phyloP scores from a whole-genome alignment of 2,329 filamentous ascomycete genomes.

The Phyllosticta citribraziliensis region DNA sequence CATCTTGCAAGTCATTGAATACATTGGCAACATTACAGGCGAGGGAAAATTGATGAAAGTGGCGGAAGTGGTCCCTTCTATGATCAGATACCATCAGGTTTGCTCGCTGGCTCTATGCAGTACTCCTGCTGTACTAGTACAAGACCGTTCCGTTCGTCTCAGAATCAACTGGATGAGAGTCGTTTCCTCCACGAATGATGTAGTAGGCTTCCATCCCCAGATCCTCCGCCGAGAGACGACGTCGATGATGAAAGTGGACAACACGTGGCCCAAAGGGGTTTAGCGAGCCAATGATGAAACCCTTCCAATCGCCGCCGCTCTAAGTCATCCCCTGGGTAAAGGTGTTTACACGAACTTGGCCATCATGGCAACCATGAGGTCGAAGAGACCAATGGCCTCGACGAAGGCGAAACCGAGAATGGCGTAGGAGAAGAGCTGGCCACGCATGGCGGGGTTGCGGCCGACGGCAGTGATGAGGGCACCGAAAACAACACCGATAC shows the following conservation, averaged over 20 bases:
- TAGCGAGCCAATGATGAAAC: background rate
- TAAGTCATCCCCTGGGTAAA: slow-evolving; percentile 5
- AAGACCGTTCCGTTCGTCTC: slow-evolving; percentile 8
- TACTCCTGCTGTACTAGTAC: slow-evolving; percentile 8
- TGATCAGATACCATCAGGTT: slow-evolving; percentile 10
- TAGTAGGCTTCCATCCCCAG: slow-evolving; percentile 4
- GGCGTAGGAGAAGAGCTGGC: slow-evolving; percentile 92
- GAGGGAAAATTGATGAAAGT: slow-evolving; percentile 6
- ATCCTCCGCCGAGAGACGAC: background rate
- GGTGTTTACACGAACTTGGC: slow-evolving; percentile 12
- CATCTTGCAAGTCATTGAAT: slow-evolving; percentile 5
- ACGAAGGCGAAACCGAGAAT: slow-evolving; percentile 94
- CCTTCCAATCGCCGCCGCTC: background rate
- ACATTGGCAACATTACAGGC: slow-evolving; percentile 5
- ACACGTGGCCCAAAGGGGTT: slow-evolving; percentile 7
- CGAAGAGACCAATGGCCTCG: slow-evolving; percentile 67
- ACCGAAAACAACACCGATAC: slow-evolving; percentile 92
- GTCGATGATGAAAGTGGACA: background rate
- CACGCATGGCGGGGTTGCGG: slow-evolving; percentile 89
- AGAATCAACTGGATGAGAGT: background rate
- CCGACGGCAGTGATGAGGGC: slow-evolving; percentile 80
- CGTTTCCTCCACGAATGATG: slow-evolving; percentile 8
- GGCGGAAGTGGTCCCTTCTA: slow-evolving; percentile 5
- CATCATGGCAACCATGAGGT: slow-evolving; percentile 35
- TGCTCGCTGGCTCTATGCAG: slow-evolving; percentile 10